Conservation (phyloP, 495 filamentous ascomycete genomes). For the Paragyromitra xinjiangensis region DNA sequence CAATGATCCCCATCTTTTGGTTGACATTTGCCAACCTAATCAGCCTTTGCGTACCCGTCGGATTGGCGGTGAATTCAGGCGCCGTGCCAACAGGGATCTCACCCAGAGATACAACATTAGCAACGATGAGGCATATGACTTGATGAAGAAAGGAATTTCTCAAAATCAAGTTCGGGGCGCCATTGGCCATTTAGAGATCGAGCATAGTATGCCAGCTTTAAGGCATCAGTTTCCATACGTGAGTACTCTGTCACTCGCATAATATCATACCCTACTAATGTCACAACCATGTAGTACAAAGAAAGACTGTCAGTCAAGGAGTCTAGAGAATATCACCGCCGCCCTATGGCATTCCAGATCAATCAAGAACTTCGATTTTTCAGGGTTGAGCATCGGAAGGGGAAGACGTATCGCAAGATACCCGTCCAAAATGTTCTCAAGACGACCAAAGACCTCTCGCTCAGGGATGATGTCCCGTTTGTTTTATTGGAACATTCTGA, state of each 20-base stretch:
- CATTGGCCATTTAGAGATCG: slow-evolving; percentile 81
- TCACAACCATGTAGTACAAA: slow-evolving; percentile 68
- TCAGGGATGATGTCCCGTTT: slow-evolving; percentile 87
- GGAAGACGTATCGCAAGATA: slow-evolving; percentile 79
- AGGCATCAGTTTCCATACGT: slow-evolving; percentile 87
- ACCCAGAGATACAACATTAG: slow-evolving; percentile 89
- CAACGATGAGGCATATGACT: slow-evolving; percentile 93
- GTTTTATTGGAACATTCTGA: slow-evolving; percentile 95
- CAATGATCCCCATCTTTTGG: slow-evolving; percentile 85
- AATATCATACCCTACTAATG: background rate
- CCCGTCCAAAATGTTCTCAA: slow-evolving; percentile 76
- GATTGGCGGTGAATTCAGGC: slow-evolving; percentile 61
- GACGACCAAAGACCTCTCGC: slow-evolving; percentile 76
- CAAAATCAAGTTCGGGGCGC: slow-evolving; percentile 92
- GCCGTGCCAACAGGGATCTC: slow-evolving; percentile 68
- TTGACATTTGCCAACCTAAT: slow-evolving; percentile 67
- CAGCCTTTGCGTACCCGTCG: slow-evolving; percentile 58
- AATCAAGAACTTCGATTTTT: slow-evolving; percentile 66
- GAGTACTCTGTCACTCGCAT: slow-evolving; percentile 39
- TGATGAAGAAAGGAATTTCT: slow-evolving; percentile 86
- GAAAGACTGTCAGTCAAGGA: slow-evolving; percentile 80
- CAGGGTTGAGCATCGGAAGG: slow-evolving; percentile 71
- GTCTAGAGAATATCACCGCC: slow-evolving; percentile 90
- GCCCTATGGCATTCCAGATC: slow-evolving; percentile 70
- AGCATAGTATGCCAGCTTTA: slow-evolving; percentile 91